These are phyloP conservation scores for Isatis lusitanica DNA, from an alignment of 441 rosid genomes.

Conservation along the genomic window DNA sequence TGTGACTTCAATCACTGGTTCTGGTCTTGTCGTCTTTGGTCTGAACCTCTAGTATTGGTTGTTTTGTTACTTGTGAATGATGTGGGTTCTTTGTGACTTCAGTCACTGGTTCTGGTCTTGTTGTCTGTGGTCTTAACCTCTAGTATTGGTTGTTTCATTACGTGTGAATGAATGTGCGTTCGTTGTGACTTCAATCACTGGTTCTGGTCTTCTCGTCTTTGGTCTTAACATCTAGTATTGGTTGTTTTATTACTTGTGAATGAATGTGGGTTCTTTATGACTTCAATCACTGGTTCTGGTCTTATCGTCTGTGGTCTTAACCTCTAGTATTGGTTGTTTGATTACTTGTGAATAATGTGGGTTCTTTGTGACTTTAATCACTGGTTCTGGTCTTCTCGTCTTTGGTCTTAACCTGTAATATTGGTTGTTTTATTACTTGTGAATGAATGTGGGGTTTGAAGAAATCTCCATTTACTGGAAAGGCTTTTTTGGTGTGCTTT, in stretches of 20 bases:
- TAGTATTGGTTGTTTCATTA: no score
- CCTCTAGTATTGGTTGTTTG: no score
- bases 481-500: no score
- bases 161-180: no score
- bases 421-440: slow-evolving; percentile 11
- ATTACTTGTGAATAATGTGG: no score
- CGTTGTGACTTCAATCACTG: neutral
- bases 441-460: neutral
- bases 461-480: neutral
- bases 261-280: neutral
- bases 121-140: no score
- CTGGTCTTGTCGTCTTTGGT: neutral
- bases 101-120: no score
- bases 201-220: neutral
- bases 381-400: neutral
- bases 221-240: neutral
- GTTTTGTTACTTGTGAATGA: slow-evolving; percentile 3
- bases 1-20: neutral
- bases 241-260: slow-evolving; percentile 6
- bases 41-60: neutral
- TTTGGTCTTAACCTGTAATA: neutral
- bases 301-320: no score
- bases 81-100: neutral
- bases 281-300: no score
- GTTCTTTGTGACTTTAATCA: neutral